Evolutionary conservation across 257 asterid genomes (phyloP).

Genomic region (Solanum megistacrolobum): DNA sequence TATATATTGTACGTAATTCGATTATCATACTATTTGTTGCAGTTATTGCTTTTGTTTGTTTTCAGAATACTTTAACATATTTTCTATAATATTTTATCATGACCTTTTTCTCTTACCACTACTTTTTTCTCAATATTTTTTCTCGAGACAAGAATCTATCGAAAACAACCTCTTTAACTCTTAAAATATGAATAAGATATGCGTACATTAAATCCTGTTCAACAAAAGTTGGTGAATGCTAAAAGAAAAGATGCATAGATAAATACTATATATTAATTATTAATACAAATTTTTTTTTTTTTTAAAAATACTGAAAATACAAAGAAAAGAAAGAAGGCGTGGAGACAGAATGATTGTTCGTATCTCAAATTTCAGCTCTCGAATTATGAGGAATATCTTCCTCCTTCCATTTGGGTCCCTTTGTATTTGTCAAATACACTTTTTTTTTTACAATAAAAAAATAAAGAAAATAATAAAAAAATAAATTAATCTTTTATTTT

Average conservation of each 20-base stretch:
- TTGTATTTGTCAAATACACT: neutral
- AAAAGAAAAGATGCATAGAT: neutral
- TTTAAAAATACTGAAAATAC: neutral
- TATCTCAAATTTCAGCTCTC: slow-evolving; percentile 1
- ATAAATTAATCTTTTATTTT: neutral
- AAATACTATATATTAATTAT: neutral
- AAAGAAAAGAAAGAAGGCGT: neutral
- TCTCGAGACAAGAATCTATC: neutral
- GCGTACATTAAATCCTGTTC: neutral
- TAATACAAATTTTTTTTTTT: neutral
- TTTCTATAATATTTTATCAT: neutral
- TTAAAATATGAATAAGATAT: fast-evolving
- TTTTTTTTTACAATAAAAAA: neutral
- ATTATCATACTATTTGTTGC: neutral
- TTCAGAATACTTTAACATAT: neutral
- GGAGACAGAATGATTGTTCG: neutral
- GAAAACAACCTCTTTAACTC: neutral
- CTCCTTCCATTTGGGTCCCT: neutral
- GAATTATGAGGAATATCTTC: slow-evolving; percentile 6
- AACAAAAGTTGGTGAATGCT: neutral
- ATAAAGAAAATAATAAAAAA: neutral
- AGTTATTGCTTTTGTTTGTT: no score
- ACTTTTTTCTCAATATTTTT: neutral
- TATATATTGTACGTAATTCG: neutral
- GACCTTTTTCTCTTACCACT: neutral